Conservation (phyloP, 176 grass and related monocot genomes). For the Neostapfia colusana region DNA sequence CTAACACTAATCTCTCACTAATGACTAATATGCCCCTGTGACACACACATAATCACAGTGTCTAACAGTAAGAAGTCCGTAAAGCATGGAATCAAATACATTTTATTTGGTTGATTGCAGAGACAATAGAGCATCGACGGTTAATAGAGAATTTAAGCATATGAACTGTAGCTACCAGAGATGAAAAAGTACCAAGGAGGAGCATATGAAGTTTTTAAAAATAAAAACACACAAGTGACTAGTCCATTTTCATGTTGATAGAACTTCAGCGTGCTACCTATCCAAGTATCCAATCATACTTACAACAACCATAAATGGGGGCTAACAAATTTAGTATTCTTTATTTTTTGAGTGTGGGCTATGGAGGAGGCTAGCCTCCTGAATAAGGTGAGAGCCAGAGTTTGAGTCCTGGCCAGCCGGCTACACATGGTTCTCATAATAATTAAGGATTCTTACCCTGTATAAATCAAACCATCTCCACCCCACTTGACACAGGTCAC, state of each 20-base stretch:
- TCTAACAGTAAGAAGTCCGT: conserved; percentile 7
- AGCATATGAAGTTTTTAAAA: neutral
- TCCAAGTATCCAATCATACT: neutral
- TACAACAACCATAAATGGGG: neutral
- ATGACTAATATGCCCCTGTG: too few species aligned
- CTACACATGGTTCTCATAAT: too few species aligned
- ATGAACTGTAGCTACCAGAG: neutral
- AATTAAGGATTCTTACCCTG: conserved; percentile 62
- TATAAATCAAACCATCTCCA: conserved; percentile 91
- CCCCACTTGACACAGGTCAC: conserved; percentile 99
- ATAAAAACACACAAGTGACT: neutral
- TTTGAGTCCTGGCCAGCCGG: too few species aligned
- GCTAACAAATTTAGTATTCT: neutral
- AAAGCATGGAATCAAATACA: neutral
- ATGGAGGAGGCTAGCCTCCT: too few species aligned
- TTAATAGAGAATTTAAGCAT: neutral
- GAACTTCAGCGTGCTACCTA: neutral
- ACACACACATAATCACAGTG: too few species aligned
- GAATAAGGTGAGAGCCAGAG: too few species aligned
- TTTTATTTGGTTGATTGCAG: neutral
- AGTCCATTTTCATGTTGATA: neutral
- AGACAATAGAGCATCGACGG: neutral
- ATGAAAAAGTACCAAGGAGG: conserved; percentile 13
- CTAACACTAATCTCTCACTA: too few species aligned
- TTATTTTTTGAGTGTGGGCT: too few species aligned